Conservation (phyloP, 192 early-diverging fungal genomes). For the Lunasporangiospora selenospora region DNA sequence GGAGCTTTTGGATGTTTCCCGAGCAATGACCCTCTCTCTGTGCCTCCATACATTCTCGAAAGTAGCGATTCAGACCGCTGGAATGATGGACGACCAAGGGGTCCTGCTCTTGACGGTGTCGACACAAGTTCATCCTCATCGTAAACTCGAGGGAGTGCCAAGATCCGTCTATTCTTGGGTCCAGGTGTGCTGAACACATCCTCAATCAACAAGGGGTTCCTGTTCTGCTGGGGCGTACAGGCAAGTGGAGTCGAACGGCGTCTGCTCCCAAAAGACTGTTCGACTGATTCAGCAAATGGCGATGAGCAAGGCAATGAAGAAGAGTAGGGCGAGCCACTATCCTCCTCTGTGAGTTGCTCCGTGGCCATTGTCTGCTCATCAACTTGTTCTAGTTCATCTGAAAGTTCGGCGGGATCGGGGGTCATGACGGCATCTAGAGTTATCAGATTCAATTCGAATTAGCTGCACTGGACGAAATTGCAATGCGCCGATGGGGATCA, state of each 20-base stretch:
- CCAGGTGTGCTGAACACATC: constrained; percentile 6
- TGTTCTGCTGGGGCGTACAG: constrained; percentile 6
- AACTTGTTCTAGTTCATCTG: no score
- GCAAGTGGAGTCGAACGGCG: constrained; percentile 12
- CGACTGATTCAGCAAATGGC: no score
- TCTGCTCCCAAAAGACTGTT: constrained; percentile 7
- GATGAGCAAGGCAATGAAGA: no score
- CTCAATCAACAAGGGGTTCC: constrained; percentile 7
- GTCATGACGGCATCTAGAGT: no score
- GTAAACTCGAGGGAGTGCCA: background rate
- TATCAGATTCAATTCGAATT: no score
- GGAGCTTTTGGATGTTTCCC: constrained; percentile 46
- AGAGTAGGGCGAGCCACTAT: no score
- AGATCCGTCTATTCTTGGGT: constrained; percentile 12
- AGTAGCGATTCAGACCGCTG: constrained; percentile 11
- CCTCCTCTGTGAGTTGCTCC: no score
- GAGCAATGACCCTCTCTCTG: constrained; percentile 27
- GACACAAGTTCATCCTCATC: constrained; percentile 14
- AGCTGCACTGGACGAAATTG: no score
- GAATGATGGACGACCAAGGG: background rate
- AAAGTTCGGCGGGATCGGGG: no score
- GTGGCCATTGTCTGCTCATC: no score
- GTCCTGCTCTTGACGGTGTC: constrained; percentile 16
- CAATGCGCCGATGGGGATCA: no score
- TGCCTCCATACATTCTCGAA: constrained; percentile 17